Evolutionary conservation across 2,329 filamentous ascomycete genomes (phyloP), one percentile per base, ranked within the genome.

Genomic region (Talaromyces sp.): DNA sequence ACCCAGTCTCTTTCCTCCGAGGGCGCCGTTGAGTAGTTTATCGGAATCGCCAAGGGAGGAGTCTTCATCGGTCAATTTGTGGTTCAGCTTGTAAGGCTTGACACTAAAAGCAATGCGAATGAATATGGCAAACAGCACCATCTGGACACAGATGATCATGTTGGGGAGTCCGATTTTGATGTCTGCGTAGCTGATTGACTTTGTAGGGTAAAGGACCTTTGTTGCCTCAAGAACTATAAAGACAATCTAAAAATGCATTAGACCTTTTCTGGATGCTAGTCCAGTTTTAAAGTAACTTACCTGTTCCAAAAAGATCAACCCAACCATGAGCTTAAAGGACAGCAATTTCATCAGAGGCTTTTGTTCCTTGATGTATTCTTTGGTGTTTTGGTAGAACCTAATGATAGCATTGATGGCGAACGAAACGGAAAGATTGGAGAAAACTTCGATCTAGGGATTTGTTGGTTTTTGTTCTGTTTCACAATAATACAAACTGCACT

Each of bases 91-190:
- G 26, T 57, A 57, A 6, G 38, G 41, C n/a, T 50, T 57, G 41
- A 24, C 29, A 14, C 32, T 43, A 10, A 49, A 57, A n/a, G 55
- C 41, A 27, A 29, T 50, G 24, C 55, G 55, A 17, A 57, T 57
- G 9, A 57, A 29, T 19, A 57, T n/a, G 26, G 55, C 26, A 32
- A 57, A 57, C 0, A 26, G 55, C 17, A 57, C 55, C 55, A 57
- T 50, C 14, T 57, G 55, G 24, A 57, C 41, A 24, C 55, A 57
- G 26, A 57, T 57, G 13, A 57, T 57, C 55, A 57, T 50, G 10
- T 57, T 57, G 26, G 55, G 55, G 1, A 57, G n/a, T 24, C 55
- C 55, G 17, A 57, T 57, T 38, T 57, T 38, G 41, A 57, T 57
- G 11, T 57, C 55, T 24, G 55, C 55, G 41, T 57, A 57, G 19